Base-by-base conservation (phyloP, 768 basidiomycete species). In the Mycena indigotica region DNA sequence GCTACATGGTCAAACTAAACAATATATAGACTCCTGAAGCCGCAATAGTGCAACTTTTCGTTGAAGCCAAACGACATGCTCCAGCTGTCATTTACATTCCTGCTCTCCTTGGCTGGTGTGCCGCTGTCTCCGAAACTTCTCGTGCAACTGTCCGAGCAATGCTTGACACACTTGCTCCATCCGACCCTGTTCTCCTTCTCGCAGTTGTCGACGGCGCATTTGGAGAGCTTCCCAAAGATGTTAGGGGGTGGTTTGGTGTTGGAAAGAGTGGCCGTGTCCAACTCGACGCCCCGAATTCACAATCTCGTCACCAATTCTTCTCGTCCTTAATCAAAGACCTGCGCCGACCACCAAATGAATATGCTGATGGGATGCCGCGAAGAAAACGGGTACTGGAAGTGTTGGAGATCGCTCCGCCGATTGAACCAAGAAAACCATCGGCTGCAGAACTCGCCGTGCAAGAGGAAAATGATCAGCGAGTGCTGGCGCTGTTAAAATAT, bases 81-180 rank as follows among this genome's bases (percentile, higher is more conserved):
- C 97, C 97, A 0, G 95, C 94, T 0, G 88, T 98, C 32, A 84
- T 99, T 48, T 98, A 95, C 71, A 92, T 99, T 28, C 96, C 96
- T 0, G 91, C 93, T 1, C 82, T 99, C 5, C 66, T 84, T 1
- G 83, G 87, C 1, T 98, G 95, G 95, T 90, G 89, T 62, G 78
- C 86, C 1, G 86, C 93, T 2, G 84, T 98, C 23, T 83, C 89
- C 1, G 95, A 98, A 64, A 88, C 89, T 0, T 82, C 93, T 0
- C 82, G 94, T 10, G 82, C 88, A 2, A 96, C 94, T 0, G 84
- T 98, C 29, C 88, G 87, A 40, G 86, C 95, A 1, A 88, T 98
- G 84, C 84, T 99, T 12, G 95, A 97, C 66, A 88, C 92, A 8
- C 83, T 99, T 4, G 80, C 89, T 0, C 92, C 97, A 0, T 90